Percentiles rank a stretch among this genome's conserved stretches.
Conservation (phyloP, 1,284 basidiomycete genomes). For the Microbotryum intermedium region DNA sequence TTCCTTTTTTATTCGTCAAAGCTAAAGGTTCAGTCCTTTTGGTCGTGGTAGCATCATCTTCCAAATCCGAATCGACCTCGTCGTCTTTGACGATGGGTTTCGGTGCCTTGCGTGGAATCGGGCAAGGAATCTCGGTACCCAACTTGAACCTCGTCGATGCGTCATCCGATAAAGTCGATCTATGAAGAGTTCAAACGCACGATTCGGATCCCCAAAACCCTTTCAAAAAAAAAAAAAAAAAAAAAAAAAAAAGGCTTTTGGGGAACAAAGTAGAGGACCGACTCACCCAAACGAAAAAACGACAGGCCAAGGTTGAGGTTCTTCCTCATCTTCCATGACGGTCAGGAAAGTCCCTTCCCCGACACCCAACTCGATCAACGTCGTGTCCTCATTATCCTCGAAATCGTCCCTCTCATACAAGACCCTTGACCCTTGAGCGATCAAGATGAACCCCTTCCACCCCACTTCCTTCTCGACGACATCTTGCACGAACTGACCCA, state of each 20-base stretch:
- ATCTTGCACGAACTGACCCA: conserved; percentile 63
- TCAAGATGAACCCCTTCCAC: conserved; percentile 56
- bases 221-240: neutral
- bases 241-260: neutral
- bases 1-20: neutral
- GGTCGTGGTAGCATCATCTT: neutral
- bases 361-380: conserved; percentile 62
- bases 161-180: conserved; percentile 4
- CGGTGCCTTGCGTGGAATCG: conserved; percentile 15
- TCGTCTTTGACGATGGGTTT: conserved; percentile 5
- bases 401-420: conserved; percentile 77
- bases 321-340: conserved; percentile 80
- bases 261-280: neutral
- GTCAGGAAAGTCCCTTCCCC: conserved; percentile 70
- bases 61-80: conserved; percentile 1
- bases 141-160: conserved; percentile 2
- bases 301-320: conserved; percentile 28
- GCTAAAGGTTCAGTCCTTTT: neutral
- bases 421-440: conserved; percentile 75
- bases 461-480: conserved; percentile 41
- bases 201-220: neutral
- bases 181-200: no score
- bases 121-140: conserved; percentile 5
- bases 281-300: neutral
- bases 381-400: conserved; percentile 69